Percentiles rank a stretch among this genome's conserved stretches.
Conservation (phyloP, 1,284 basidiomycete species). For the Apiotrichum laibachii region DNA sequence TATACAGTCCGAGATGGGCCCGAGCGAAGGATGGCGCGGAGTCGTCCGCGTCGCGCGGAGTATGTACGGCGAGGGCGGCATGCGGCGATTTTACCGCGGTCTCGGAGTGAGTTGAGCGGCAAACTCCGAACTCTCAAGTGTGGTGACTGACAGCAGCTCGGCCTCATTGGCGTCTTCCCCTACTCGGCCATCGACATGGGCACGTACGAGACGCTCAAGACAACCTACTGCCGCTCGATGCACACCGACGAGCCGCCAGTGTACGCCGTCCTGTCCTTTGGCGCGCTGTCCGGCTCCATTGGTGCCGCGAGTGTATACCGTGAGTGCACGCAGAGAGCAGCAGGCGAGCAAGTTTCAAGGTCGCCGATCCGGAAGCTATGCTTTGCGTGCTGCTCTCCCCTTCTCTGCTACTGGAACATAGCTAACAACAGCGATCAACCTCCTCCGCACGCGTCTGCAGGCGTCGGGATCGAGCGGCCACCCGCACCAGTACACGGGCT, state of each 20-base stretch:
- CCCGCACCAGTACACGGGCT: constrained; percentile 81
- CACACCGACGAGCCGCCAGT: constrained; percentile 78
- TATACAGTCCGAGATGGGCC: constrained; percentile 80
- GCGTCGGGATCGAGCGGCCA: constrained; percentile 92
- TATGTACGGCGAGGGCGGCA: constrained; percentile 74
- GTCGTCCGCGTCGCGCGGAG: constrained; percentile 61
- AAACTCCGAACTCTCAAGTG: not conserved
- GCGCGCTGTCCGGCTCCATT: constrained; percentile 82
- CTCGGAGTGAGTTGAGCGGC: constrained; percentile 63
- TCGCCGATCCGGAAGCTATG: no score
- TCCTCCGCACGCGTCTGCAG: constrained; percentile 90
- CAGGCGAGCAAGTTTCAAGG: no score
- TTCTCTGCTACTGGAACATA: no score
- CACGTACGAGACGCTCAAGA: constrained; percentile 86
- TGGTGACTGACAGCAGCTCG: constrained; percentile 60
- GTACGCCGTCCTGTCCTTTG: constrained; percentile 77
- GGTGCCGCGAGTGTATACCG: constrained; percentile 89
- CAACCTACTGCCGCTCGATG: constrained; percentile 74
- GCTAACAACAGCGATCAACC: constrained; percentile 75
- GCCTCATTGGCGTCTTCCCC: constrained; percentile 84
- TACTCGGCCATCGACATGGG: constrained; percentile 90
- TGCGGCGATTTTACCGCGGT: constrained; percentile 86
- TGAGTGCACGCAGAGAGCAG: constrained; percentile 24
- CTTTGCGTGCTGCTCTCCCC: no score
- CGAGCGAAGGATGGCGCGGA: constrained; percentile 60